Evolutionary conservation across 495 filamentous ascomycete genomes (phyloP), one percentile per base, ranked within the genome.

Genomic region (Talaromyces trachyspermus): DNA sequence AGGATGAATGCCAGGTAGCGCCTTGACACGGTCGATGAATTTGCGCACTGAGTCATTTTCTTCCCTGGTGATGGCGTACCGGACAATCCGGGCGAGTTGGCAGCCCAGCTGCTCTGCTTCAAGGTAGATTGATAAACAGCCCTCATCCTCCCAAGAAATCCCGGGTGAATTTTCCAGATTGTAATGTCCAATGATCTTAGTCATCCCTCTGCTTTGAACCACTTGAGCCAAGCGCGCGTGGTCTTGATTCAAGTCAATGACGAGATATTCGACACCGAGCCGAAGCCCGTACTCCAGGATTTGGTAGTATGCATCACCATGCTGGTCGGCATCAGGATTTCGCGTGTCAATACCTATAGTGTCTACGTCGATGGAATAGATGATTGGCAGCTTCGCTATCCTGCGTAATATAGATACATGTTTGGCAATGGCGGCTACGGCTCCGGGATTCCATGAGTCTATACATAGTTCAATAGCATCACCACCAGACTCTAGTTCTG

Each of bases 381-480:
- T 82, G 19, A 90, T 78, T 0, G 86, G 85, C 4, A 81, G 59
- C 23, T 79, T 76, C 0, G 83, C 65, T 48, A 81, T 81, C 50
- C 85, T 57, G 48, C 71, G 55, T 55, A 75, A 56, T 39, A 65
- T 53, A 54, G 68, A 59, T 20, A 77, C 65, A 40, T 71, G 59
- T 54, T 69, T 66, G 53, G 67, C 64, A 50, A 74, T 56, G 22
- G 56, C 51, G 59, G 54, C 60, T 59, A 70, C 50, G 66, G 69
- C 57, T 59, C 64, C 59, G 59, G 75, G 53, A 50, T 55, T 24
- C 79, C 81, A 83, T 54, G 75, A 68, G 54, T 87, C 84, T 32
- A 87, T 72, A 33, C 82, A 80, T 1, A 89, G 61, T 57, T 90
- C 85, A 29, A 90, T 76, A 10, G 77, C 83, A 65, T 90, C 86